These are phyloP conservation scores for Monocercomonoides exilis DNA, from an alignment of 78 protist species.

Conservation along the genomic window DNA sequence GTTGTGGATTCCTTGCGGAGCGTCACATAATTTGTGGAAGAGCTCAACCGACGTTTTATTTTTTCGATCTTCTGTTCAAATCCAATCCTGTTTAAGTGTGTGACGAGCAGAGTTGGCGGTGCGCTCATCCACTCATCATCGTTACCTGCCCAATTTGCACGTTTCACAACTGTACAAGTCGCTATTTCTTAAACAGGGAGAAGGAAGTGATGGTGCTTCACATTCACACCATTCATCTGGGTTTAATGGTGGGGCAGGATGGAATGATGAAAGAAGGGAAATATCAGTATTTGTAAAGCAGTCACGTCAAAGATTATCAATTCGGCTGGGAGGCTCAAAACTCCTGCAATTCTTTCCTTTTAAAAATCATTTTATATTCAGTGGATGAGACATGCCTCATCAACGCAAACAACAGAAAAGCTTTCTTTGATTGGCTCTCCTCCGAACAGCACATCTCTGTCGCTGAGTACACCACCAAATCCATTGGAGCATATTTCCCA, in stretches of 20 bases:
- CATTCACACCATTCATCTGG: too few relatives aligned
- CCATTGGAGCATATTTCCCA: too few relatives aligned
- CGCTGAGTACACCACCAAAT: too few relatives aligned
- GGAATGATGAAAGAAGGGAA: too few relatives aligned
- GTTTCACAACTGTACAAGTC: neutral
- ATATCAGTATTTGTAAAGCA: neutral
- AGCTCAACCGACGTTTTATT: neutral
- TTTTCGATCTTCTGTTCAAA: neutral
- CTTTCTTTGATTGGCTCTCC: too few relatives aligned
- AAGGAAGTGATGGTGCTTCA: too few relatives aligned
- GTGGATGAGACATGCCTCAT: too few relatives aligned
- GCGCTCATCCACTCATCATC: neutral
- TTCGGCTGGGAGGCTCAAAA: neutral
- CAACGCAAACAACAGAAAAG: too few relatives aligned
- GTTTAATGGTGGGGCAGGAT: too few relatives aligned
- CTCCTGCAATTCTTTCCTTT: neutral
- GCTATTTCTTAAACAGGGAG: too few relatives aligned
- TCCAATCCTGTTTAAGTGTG: neutral
- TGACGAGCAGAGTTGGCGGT: neutral
- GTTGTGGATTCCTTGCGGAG: neutral
- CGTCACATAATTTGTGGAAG: neutral
- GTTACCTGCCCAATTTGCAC: neutral
- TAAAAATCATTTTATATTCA: too few relatives aligned
- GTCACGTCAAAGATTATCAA: neutral
- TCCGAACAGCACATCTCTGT: too few relatives aligned